Base-by-base conservation (phyloP, 78 protist species). In the Dictyostelium citrinum region DNA sequence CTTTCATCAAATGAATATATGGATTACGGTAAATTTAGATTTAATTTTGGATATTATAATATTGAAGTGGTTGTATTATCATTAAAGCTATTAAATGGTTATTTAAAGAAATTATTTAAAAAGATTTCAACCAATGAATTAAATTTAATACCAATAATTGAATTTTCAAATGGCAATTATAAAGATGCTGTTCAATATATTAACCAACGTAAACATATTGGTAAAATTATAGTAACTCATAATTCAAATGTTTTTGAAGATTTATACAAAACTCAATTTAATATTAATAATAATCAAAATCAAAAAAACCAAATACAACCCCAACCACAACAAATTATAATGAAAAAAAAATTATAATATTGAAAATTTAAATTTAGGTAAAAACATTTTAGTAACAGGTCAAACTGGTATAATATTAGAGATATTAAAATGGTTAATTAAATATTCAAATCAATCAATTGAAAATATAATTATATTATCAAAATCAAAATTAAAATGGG, bases 1-100 rank as follows among this genome's bases (percentile, higher is more conserved):
- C 35, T 88, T 43, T 76, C 75, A 31, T 31, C 81, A n/a, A 71
- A 88, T n/a, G 81, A 75, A 1, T n/a, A 37, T 45, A 43, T 24
- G 72, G 29, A 12, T 20, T 22, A 27, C 5, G n/a, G 29, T 27
- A 12, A 64, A 7, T 27, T 64, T 64, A 64, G 17, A 64, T 37
- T 12, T 55, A n/a, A 37, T 55, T 29, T 16, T 7, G 81, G 61
- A 1, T 75, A 43, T 39, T 1, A n/a, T 17, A 12, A 12, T n/a
- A 8, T 75, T 7, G 64, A 75, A 75, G 58, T 75, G 1, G 37
- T 5, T 9, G 33, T 11, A 27, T 8, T 37, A 8, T 10, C 24
- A 20, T 22, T 20, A 20, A 27, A 64, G 17, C 8, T 8, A 8
- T 64, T 64, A 7, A 64, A n/a, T 8, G 2, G n/a, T 64, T 27